phyloP scores from a whole-genome alignment of 306 rosid species.

The Quercus wislizeni region DNA sequence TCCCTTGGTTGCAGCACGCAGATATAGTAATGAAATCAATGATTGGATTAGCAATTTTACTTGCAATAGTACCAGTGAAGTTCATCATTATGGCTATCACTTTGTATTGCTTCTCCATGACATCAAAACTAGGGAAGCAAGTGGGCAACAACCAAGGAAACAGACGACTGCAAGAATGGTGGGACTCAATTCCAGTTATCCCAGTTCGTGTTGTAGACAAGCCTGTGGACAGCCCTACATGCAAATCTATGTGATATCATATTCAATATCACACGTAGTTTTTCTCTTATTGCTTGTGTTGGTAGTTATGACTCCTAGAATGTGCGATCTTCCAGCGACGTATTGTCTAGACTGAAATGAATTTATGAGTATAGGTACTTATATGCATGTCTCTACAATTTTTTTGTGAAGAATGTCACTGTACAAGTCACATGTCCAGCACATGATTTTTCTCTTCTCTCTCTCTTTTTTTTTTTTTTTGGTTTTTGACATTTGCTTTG shows the following conservation, averaged over 20 bases:
- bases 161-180: slow-evolving; percentile 85
- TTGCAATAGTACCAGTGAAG: slow-evolving; percentile 67
- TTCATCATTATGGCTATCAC: slow-evolving; percentile 51
- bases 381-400: too few relatives aligned
- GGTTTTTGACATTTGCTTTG: too few relatives aligned
- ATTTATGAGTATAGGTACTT: too few relatives aligned
- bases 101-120: slow-evolving; percentile 44
- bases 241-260: too few relatives aligned
- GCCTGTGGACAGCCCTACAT: neutral
- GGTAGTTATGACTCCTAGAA: neutral
- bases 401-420: too few relatives aligned
- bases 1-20: slow-evolving; percentile 65
- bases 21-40: slow-evolving; percentile 56
- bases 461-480: too few relatives aligned
- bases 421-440: too few relatives aligned
- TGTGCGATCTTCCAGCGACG: too few relatives aligned
- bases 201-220: slow-evolving; percentile 59
- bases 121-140: slow-evolving; percentile 31
- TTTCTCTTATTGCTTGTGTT: neutral
- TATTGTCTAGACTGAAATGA: too few relatives aligned
- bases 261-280: too few relatives aligned
- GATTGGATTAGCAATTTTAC: slow-evolving; percentile 43
- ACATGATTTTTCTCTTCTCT: too few relatives aligned
- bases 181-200: slow-evolving; percentile 88
- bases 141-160: slow-evolving; percentile 39